These are phyloP conservation scores for Hymenotorrendiella dingleyae DNA, from an alignment of 2,329 filamentous ascomycete genomes.

Conservation along the genomic window DNA sequence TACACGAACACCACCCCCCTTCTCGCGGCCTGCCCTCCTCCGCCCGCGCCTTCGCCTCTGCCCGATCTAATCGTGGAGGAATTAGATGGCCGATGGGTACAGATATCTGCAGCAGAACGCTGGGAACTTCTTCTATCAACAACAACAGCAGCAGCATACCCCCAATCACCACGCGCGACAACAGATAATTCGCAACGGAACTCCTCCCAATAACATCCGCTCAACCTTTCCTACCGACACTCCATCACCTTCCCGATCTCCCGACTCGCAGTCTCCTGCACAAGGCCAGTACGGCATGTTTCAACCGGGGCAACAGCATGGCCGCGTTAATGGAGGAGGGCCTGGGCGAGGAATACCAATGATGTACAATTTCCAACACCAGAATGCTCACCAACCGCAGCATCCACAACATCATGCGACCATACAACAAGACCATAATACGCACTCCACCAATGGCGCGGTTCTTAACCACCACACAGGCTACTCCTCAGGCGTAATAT, in stretches of 20 bases:
- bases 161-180: constrained; percentile 38
- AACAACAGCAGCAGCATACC: constrained; percentile 35
- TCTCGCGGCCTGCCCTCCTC: constrained; percentile 20
- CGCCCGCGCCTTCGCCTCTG: constrained; percentile 20
- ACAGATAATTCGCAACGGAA: constrained; percentile 36
- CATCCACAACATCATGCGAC: constrained; percentile 57
- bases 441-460: constrained; percentile 48
- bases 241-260: constrained; percentile 52
- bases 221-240: constrained; percentile 35
- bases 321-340: constrained; percentile 70
- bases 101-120: constrained; percentile 54
- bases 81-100: constrained; percentile 66
- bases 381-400: constrained; percentile 46
- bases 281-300: constrained; percentile 53
- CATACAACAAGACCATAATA: constrained; percentile 52
- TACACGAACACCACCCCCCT: constrained; percentile 4
- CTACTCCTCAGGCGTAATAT: constrained; percentile 57
- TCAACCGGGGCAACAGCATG: constrained; percentile 63
- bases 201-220: constrained; percentile 39
- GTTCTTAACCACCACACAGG: constrained; percentile 55
- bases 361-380: constrained; percentile 64
- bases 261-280: constrained; percentile 37
- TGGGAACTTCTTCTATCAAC: constrained; percentile 53
- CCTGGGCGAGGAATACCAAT: constrained; percentile 56
- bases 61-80: constrained; percentile 23